These are phyloP conservation scores for Thecaphora frezii DNA, from an alignment of 1,284 basidiomycete species.

Conservation along the genomic window DNA sequence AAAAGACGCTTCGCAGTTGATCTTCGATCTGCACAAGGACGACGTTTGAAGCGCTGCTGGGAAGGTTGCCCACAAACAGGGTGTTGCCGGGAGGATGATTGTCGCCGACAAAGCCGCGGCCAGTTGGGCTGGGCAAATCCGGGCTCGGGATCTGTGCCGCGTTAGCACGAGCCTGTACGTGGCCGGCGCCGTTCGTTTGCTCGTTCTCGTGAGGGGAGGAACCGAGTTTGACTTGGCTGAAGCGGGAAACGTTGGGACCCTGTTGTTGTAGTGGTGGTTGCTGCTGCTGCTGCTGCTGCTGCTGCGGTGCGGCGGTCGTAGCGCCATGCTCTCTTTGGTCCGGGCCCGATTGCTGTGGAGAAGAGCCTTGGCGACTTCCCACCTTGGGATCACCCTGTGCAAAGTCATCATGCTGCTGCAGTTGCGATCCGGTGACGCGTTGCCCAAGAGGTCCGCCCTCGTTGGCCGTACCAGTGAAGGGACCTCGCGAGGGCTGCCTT, in stretches of 20 bases:
- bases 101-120: constrained; percentile 40
- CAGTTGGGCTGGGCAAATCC: constrained; percentile 32
- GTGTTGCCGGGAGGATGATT: constrained; percentile 49
- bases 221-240: constrained; percentile 36
- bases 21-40: constrained; percentile 76
- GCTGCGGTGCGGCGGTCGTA: neutral
- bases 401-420: neutral
- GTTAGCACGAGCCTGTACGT: neutral
- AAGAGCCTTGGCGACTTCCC: constrained; percentile 6
- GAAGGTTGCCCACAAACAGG: constrained; percentile 50
- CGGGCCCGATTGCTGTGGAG: constrained; percentile 18
- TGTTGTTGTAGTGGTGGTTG: constrained; percentile 9
- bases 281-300: neutral
- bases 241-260: constrained; percentile 18
- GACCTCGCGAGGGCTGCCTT: constrained; percentile 27
- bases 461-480: constrained; percentile 10
- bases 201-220: constrained; percentile 27
- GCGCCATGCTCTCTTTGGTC: constrained; percentile 6
- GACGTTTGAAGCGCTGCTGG: constrained; percentile 34
- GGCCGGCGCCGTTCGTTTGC: neutral
- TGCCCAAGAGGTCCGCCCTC: neutral
- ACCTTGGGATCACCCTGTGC: constrained; percentile 12
- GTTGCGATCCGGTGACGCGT: no score
- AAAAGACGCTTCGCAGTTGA: constrained; percentile 77
- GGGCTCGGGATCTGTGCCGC: constrained; percentile 26